Conservation (phyloP, 2,329 filamentous ascomycete genomes). For the Dothiorella sarmentorum region DNA sequence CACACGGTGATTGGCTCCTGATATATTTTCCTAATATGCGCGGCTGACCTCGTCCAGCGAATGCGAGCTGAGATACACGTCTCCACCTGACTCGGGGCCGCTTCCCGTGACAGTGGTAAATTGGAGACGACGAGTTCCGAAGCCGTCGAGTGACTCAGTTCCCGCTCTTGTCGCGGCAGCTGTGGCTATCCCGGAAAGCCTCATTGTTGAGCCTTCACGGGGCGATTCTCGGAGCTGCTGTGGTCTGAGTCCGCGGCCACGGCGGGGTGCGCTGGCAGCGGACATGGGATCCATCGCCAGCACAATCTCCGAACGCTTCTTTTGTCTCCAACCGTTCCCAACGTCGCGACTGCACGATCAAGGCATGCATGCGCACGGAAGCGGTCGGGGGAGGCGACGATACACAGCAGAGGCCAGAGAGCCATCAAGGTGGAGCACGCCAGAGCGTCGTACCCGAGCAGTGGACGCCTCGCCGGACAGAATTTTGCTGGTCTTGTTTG, state of each 20-base stretch:
- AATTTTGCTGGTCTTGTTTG: not conserved
- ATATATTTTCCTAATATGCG: constrained; percentile 15
- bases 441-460: not conserved
- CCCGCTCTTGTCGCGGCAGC: constrained; percentile 11
- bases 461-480: constrained; percentile 5
- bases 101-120: constrained; percentile 14
- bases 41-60: constrained; percentile 12
- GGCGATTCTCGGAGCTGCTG: constrained; percentile 3
- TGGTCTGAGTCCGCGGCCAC: not conserved
- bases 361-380: constrained; percentile 11
- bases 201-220: constrained; percentile 5
- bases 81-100: constrained; percentile 15
- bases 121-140: constrained; percentile 8
- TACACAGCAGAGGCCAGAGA: constrained; percentile 11
- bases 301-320: constrained; percentile 15
- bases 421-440: constrained; percentile 7
- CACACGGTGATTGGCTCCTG: constrained; percentile 6
- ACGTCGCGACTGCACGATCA: constrained; percentile 5
- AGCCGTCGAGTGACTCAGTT: not conserved
- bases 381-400: constrained; percentile 7
- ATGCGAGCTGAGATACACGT: not conserved
- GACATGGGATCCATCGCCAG: constrained; percentile 14
- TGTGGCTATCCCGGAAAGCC: constrained; percentile 8
- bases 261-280: constrained; percentile 13
- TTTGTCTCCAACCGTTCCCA: not conserved